Conservation (phyloP, 2,329 filamentous ascomycete genomes). For the Zalaria sp. region DNA sequence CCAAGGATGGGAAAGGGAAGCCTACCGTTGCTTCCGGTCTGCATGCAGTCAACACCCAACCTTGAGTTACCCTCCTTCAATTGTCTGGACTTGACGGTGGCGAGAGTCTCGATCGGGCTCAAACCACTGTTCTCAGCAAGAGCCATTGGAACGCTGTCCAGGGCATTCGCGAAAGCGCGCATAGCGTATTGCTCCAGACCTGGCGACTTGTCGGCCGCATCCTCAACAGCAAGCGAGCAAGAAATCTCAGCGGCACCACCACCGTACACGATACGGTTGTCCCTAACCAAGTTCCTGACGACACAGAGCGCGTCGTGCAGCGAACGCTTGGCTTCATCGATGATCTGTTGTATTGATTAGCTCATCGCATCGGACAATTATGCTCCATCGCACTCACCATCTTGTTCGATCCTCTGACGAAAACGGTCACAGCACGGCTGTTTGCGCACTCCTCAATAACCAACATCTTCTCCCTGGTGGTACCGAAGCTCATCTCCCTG, state of each 20-base stretch:
- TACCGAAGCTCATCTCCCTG: slow-evolving; percentile 90
- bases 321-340: slow-evolving; percentile 96
- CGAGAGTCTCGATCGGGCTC: slow-evolving; percentile 89
- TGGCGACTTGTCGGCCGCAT: slow-evolving; percentile 76
- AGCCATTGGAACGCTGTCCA: slow-evolving; percentile 89
- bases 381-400: slow-evolving; percentile 40
- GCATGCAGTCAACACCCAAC: slow-evolving; percentile 96
- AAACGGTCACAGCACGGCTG: slow-evolving; percentile 88
- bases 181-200: slow-evolving; percentile 99
- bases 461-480: slow-evolving; percentile 97
- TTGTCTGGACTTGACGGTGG: slow-evolving; percentile 90
- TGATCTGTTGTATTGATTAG: slow-evolving; percentile 48
- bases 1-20: neutral
- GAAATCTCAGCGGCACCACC: slow-evolving; percentile 95
- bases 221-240: slow-evolving; percentile 90
- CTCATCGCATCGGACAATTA: neutral
- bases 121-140: slow-evolving; percentile 94
- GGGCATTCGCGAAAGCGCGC: slow-evolving; percentile 90
- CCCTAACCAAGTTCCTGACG: slow-evolving; percentile 85
- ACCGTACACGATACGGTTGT: slow-evolving; percentile 95
- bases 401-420: slow-evolving; percentile 96
- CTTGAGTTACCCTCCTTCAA: slow-evolving; percentile 69
- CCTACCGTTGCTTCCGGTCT: slow-evolving; percentile 71
- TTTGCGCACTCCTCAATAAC: slow-evolving; percentile 99
- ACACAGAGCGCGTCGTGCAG: slow-evolving; percentile 96